Evolutionary conservation across 768 basidiomycete genomes (phyloP), one percentile per base, ranked within the genome.

Genomic region (Pulveroboletus sp.): DNA sequence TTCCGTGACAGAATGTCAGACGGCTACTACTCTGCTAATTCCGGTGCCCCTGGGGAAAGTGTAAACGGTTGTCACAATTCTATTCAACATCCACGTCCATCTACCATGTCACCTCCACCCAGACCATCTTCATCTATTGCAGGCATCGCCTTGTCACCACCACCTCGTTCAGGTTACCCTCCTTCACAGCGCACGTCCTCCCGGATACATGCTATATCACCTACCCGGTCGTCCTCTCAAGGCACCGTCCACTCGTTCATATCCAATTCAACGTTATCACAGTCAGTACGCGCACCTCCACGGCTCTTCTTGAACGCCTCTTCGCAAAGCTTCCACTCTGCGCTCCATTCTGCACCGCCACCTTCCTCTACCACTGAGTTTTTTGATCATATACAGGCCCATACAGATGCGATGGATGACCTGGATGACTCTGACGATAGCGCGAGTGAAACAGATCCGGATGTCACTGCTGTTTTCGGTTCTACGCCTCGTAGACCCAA

Each of bases 391-490:
- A 82, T 89, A 38, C 84, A 88, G 56, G 69, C 76, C 14, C 81
- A 85, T 37, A 79, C 79, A 6, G 84, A 84, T 64, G 84, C 79
- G 21, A 81, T 89, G 80, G 84, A 87, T 56, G 87, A 84, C 53
- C 68, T 85, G 45, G 85, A 84, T 50, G 80, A 82, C 20, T 80
- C 80, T 42, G 75, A 75, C 21, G 75, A 75, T 46, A 68, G 66
- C 43, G 49, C 57, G 33, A 65, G 68, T 19, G 79, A 76, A 23
- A 71, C 66, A 12, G 71, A 69, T 38, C 66, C 67, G 14, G 73
- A 72, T 14, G 57, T 70, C 20, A 58, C 66, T 25, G 56, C 62
- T 53, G 58, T 60, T 43, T 64, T 59, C 62, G 40, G 58, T 33
- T 51, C 59, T 19, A 17, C 59, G 10, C 51, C 70, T 31, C 69